A percentile compares a stretch with the other conserved stretches of the same genome.
phyloP scores from a whole-genome alignment of 2,329 filamentous ascomycete species.

The Sordariomycetes sp. region DNA sequence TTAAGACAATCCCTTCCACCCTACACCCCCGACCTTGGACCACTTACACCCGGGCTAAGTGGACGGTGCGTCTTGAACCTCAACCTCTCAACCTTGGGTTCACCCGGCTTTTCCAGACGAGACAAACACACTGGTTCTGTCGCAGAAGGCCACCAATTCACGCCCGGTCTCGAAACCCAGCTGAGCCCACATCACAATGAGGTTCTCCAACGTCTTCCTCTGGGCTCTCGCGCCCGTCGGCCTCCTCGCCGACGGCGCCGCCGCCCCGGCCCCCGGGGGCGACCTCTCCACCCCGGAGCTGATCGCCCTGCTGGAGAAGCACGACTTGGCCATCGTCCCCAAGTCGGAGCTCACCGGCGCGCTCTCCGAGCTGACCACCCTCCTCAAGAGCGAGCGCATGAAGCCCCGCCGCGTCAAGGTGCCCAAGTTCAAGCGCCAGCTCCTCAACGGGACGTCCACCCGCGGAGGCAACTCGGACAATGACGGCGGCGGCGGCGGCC shows the following conservation, averaged over 20 bases:
- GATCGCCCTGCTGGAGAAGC: background rate
- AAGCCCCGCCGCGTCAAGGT: background rate
- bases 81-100: background rate
- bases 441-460: background rate
- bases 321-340: background rate
- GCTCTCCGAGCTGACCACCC: background rate
- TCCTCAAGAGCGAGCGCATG: background rate
- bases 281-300: background rate
- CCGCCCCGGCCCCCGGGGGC: background rate
- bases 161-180: background rate
- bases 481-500: background rate
- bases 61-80: background rate
- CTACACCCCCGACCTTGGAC: background rate
- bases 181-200: background rate
- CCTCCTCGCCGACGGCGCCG: background rate
- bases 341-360: background rate
- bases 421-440: background rate
- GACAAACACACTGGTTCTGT: background rate
- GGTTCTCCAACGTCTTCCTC: background rate
- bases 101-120: background rate
- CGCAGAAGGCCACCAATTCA: background rate
- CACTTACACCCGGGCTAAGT: background rate
- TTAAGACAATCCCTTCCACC: background rate
- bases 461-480: background rate
- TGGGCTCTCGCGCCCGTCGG: background rate